Evolutionary conservation across 129 eudicot genomes (phyloP).

Genomic region (Flaveria robusta): DNA sequence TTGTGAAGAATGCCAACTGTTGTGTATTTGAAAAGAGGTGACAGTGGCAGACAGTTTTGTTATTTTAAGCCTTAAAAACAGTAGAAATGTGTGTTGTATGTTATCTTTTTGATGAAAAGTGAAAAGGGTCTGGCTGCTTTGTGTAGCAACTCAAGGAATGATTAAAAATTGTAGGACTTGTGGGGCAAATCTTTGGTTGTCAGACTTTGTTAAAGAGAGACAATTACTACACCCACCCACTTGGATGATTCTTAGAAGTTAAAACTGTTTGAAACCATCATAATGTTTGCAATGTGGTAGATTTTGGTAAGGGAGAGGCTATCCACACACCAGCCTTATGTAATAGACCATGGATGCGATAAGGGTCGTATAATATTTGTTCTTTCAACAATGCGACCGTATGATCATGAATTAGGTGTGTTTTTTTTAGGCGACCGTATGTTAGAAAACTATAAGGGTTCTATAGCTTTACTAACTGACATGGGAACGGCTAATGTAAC

Average conservation of each 20-base stretch:
- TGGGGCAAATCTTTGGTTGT: constrained; percentile 56
- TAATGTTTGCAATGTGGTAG: not conserved
- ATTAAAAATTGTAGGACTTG: constrained; percentile 15
- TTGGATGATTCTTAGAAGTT: constrained; percentile 39
- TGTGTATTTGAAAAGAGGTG: constrained; percentile 63
- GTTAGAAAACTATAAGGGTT: too few species aligned
- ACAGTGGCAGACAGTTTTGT: constrained; percentile 76
- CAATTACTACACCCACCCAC: constrained; percentile 42
- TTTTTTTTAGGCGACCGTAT: too few species aligned
- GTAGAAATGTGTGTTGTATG: constrained; percentile 35
- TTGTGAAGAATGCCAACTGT: constrained; percentile 65
- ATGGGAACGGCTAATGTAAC: too few species aligned
- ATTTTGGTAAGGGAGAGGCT: not conserved
- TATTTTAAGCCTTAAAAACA: constrained; percentile 38
- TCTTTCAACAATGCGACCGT: too few species aligned
- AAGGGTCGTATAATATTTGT: too few species aligned
- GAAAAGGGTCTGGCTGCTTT: constrained; percentile 30
- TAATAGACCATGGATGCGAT: too few species aligned
- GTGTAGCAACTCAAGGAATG: constrained; percentile 45
- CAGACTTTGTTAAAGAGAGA: constrained; percentile 42
- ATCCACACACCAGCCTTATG: too few species aligned
- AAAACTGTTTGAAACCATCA: constrained; percentile 29
- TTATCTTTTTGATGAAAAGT: constrained; percentile 18
- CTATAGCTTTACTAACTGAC: too few species aligned
- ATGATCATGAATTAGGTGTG: too few species aligned